Evolutionary conservation across 2,329 filamentous ascomycete species (phyloP).

Genomic region (Akanthomyces dipterigenus): DNA sequence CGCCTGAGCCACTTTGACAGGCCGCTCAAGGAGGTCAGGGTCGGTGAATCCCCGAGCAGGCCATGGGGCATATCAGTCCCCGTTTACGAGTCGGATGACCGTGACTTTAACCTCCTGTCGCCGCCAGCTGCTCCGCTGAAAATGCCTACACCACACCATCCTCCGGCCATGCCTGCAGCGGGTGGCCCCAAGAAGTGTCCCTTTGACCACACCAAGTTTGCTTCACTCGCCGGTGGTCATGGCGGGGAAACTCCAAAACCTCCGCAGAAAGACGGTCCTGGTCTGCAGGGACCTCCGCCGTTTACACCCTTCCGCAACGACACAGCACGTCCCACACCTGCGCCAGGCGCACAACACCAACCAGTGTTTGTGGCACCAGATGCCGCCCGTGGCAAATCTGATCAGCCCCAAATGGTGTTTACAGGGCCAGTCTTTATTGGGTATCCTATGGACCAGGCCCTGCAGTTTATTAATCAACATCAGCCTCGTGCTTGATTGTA

Average conservation of each 20-base stretch:
- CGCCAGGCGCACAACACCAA: conserved; percentile 23
- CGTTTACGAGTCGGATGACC: conserved; percentile 36
- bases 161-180: conserved; percentile 9
- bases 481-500: conserved; percentile 21
- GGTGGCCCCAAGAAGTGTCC: conserved; percentile 46
- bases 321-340: conserved; percentile 11
- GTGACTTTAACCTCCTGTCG: conserved; percentile 40
- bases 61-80: conserved; percentile 91
- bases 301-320: conserved; percentile 17
- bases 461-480: conserved; percentile 62
- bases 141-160: conserved; percentile 34
- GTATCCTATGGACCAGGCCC: conserved; percentile 77
- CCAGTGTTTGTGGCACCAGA: conserved; percentile 48
- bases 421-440: conserved; percentile 93
- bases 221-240: conserved; percentile 25
- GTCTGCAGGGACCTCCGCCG: conserved; percentile 17
- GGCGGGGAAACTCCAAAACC: conserved; percentile 12
- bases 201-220: conserved; percentile 46
- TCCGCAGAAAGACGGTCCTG: conserved; percentile 12
- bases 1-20: conserved; percentile 74
- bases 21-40: conserved; percentile 78
- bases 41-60: conserved; percentile 86
- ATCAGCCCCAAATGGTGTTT: conserved; percentile 68
- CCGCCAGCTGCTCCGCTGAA: conserved; percentile 52
- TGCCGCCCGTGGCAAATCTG: conserved; percentile 24